phyloP scores from a whole-genome alignment of 306 rosid genomes.

The Leucaena leucocephala region DNA sequence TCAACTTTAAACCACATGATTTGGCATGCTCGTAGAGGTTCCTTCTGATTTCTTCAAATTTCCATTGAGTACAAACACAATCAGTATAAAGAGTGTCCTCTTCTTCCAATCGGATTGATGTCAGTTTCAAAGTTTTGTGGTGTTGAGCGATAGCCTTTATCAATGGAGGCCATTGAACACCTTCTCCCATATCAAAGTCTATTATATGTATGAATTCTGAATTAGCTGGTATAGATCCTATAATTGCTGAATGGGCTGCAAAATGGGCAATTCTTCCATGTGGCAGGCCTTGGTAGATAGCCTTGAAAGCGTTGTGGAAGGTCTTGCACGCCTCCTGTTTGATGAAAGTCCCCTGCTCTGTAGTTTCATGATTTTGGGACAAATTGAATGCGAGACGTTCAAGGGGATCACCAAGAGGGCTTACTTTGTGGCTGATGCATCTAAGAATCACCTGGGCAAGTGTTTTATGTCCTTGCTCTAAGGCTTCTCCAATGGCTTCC shows the following conservation, averaged over 20 bases:
- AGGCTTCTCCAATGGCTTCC: constrained; percentile 54
- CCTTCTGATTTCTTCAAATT: constrained; percentile 49
- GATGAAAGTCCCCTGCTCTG: constrained; percentile 40
- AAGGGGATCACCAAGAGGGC: constrained; percentile 51
- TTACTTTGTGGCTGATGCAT: constrained; percentile 51
- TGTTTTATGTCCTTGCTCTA: constrained; percentile 47
- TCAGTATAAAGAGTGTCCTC: constrained; percentile 34
- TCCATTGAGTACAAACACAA: constrained; percentile 31
- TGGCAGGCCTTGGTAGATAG: constrained; percentile 53
- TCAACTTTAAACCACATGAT: constrained; percentile 49
- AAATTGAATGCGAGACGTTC: constrained; percentile 59
- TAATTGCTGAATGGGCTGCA: constrained; percentile 53
- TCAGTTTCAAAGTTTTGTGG: constrained; percentile 50
- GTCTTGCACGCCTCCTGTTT: constrained; percentile 57
- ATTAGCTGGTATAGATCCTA: constrained; percentile 50
- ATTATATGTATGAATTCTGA: constrained; percentile 52
- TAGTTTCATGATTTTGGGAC: constrained; percentile 35
- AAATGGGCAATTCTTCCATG: constrained; percentile 55
- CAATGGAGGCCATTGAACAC: constrained; percentile 57
- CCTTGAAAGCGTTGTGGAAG: constrained; percentile 37
- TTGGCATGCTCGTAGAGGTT: constrained; percentile 49
- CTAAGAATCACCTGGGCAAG: constrained; percentile 45
- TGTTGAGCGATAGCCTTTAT: constrained; percentile 45
- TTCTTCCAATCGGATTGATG: constrained; percentile 48
- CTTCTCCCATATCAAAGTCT: constrained; percentile 57